Percentiles rank a stretch among this genome's conserved stretches.
Evolutionary conservation across 1,284 basidiomycete species (phyloP).

Genomic region (Coriolopsis trogii): DNA sequence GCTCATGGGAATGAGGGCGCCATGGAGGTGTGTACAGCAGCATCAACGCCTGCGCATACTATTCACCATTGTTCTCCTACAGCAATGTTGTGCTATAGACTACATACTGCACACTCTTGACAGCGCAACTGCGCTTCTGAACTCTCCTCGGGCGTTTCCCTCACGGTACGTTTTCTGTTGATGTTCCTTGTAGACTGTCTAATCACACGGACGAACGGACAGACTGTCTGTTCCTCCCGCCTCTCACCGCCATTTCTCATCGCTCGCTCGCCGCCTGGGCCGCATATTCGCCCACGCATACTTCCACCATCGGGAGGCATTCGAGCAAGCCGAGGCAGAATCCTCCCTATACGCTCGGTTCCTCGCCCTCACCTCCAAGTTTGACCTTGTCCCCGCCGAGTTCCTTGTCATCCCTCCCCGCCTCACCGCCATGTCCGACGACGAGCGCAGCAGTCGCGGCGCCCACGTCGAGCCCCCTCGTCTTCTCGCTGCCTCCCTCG

Average conservation of each 20-base stretch:
- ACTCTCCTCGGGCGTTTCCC: conserved; percentile 90
- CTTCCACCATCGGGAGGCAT: conserved; percentile 91
- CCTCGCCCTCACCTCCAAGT: conserved; percentile 79
- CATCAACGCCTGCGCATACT: not conserved
- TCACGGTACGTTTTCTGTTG: conserved; percentile 59
- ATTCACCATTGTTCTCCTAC: conserved; percentile 13
- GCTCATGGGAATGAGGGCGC: conserved; percentile 83
- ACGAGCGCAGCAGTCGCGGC: conserved; percentile 25
- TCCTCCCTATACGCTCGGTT: conserved; percentile 92
- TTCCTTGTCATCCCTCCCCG: conserved; percentile 79
- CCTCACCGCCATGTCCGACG: conserved; percentile 25
- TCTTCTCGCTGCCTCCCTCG: conserved; percentile 48
- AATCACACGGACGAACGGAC: not conserved
- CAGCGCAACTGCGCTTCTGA: conserved; percentile 91
- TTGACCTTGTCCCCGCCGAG: conserved; percentile 80
- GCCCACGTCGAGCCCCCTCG: conserved; percentile 50
- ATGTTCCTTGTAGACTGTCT: not conserved
- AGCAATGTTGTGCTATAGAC: conserved; percentile 97
- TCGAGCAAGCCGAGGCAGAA: conserved; percentile 89
- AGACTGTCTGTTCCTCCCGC: conserved; percentile 81
- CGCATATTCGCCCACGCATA: conserved; percentile 97
- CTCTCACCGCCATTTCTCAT: conserved; percentile 86
- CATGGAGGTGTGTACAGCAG: conserved; percentile 59
- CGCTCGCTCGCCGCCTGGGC: conserved; percentile 86
- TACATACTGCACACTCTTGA: conserved; percentile 96